phyloP scores from a whole-genome alignment of 2,329 filamentous ascomycete genomes.

The Aspergillus sp. region DNA sequence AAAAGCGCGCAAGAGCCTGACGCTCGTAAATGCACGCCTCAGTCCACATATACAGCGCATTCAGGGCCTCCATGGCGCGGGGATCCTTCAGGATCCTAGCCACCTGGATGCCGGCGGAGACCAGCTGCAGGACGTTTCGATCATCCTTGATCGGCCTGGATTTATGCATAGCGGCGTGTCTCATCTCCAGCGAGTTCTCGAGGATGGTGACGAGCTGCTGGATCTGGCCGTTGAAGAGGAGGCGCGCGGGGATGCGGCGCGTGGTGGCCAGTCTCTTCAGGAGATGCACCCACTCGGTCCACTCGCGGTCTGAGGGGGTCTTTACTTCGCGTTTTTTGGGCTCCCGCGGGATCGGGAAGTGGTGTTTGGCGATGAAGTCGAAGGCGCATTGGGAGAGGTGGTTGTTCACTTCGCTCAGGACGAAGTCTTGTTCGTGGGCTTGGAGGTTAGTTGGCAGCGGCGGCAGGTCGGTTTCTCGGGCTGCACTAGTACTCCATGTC shows the following conservation, averaged over 20 bases:
- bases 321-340: conserved; percentile 71
- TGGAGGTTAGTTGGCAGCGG: conserved; percentile 74
- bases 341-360: conserved; percentile 77
- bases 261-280: conserved; percentile 79
- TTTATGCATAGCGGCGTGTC: conserved; percentile 75
- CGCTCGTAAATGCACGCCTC: conserved; percentile 69
- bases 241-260: conserved; percentile 70
- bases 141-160: conserved; percentile 78
- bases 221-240: conserved; percentile 82
- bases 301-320: conserved; percentile 67
- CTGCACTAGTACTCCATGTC: conserved; percentile 61
- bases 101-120: conserved; percentile 78
- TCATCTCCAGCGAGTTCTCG: conserved; percentile 82
- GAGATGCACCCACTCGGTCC: conserved; percentile 87
- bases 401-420: conserved; percentile 73
- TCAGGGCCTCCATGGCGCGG: conserved; percentile 71
- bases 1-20: too few relatives aligned
- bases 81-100: conserved; percentile 81
- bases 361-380: conserved; percentile 84
- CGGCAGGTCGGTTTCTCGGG: conserved; percentile 70
- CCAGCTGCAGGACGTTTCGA: conserved; percentile 76
- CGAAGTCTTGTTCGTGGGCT: conserved; percentile 74
- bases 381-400: conserved; percentile 75
- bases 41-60: conserved; percentile 71
- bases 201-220: conserved; percentile 83